Evolutionary conservation across 495 filamentous ascomycete genomes (phyloP).

Genomic region (Chaetomium cochliodes): DNA sequence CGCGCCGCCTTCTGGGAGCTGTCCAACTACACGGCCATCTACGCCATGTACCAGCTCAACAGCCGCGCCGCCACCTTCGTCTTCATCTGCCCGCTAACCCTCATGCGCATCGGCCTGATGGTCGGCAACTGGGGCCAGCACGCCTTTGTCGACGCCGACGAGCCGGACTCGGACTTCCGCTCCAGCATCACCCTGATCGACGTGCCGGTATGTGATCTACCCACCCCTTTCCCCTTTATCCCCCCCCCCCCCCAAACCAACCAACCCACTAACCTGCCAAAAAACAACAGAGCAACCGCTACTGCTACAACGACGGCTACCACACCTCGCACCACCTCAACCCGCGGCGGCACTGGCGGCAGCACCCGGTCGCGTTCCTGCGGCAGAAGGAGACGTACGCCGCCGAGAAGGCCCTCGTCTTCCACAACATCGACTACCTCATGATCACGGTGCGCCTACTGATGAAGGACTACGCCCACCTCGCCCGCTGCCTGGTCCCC

Average conservation of each 20-base stretch:
- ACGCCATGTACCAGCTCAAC: background rate
- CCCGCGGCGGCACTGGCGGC: constrained; percentile 12
- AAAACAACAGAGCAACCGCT: constrained; percentile 10
- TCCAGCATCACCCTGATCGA: constrained; percentile 5
- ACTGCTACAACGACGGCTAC: constrained; percentile 18
- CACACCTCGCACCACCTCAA: constrained; percentile 12
- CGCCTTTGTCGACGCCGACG: constrained; percentile 9
- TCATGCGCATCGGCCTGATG: constrained; percentile 11
- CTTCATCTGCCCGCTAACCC: background rate
- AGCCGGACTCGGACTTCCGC: constrained; percentile 11
- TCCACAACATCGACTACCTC: constrained; percentile 14
- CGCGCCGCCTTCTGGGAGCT: constrained; percentile 7
- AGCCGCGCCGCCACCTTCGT: background rate
- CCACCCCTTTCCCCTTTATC: background rate
- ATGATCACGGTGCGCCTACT: constrained; percentile 1
- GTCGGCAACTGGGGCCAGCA: constrained; percentile 15
- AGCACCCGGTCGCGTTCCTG: constrained; percentile 7
- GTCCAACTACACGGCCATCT: constrained; percentile 8
- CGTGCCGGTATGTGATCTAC: background rate
- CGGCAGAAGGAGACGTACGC: constrained; percentile 7
- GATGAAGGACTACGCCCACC: background rate
- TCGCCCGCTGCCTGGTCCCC: constrained; percentile 9
- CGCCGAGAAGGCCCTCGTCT: background rate
- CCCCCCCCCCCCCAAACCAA: too few species aligned
- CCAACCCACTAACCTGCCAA: too few species aligned